Evolutionary conservation across 495 filamentous ascomycete species (phyloP).

Genomic region (Lophiotrema nucula): DNA sequence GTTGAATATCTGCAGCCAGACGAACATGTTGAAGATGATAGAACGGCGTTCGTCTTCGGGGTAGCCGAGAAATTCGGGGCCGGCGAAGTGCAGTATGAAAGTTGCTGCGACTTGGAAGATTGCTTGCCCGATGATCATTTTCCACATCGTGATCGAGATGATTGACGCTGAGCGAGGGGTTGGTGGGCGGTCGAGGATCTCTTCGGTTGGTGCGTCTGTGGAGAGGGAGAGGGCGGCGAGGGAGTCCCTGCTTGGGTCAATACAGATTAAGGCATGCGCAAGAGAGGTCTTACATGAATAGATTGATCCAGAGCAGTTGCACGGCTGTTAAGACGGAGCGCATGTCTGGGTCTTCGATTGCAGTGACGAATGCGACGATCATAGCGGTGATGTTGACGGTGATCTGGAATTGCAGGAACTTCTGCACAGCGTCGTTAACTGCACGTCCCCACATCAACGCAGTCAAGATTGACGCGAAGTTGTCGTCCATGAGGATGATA

Average conservation of each 20-base stretch:
- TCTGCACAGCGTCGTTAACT: slow-evolving; percentile 87
- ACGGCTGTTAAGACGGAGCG: slow-evolving; percentile 78
- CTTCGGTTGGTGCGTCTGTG: slow-evolving; percentile 77
- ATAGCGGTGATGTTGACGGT: slow-evolving; percentile 91
- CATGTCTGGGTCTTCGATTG: slow-evolving; percentile 65
- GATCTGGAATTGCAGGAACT: slow-evolving; percentile 89
- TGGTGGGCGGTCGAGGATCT: slow-evolving; percentile 79
- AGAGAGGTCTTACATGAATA: slow-evolving; percentile 64
- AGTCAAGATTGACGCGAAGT: slow-evolving; percentile 84
- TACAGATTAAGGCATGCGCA: not conserved
- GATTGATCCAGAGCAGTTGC: slow-evolving; percentile 86
- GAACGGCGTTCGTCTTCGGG: slow-evolving; percentile 60
- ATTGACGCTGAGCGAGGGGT: slow-evolving; percentile 73
- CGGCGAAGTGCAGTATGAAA: slow-evolving; percentile 75
- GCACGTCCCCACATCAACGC: slow-evolving; percentile 88
- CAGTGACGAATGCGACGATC: slow-evolving; percentile 75
- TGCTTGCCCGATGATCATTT: slow-evolving; percentile 88
- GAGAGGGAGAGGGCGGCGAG: slow-evolving; percentile 84
- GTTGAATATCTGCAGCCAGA: slow-evolving; percentile 98
- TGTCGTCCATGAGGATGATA: slow-evolving; percentile 90
- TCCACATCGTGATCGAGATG: slow-evolving; percentile 88
- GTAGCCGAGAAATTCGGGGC: slow-evolving; percentile 56
- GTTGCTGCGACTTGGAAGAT: slow-evolving; percentile 78
- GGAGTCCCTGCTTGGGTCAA: slow-evolving; percentile 54
- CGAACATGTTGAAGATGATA: slow-evolving; percentile 89